Evolutionary conservation across 306 rosid species (phyloP).

Genomic region (Corylus heterophylla): DNA sequence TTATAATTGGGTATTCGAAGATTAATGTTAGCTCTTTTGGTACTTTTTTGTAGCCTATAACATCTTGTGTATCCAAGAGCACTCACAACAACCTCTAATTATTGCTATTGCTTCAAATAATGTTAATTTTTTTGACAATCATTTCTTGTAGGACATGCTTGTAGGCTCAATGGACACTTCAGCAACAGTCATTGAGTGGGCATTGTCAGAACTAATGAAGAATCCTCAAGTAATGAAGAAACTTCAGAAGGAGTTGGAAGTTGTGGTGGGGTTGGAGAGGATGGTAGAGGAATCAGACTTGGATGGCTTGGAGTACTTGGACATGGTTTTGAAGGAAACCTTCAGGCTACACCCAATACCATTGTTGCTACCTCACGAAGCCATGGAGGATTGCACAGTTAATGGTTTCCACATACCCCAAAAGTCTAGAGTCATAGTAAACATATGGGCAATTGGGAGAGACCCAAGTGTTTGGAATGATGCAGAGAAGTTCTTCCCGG

Average conservation of each 20-base stretch:
- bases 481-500: slow-evolving; percentile 31
- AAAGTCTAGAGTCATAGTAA: slow-evolving; percentile 28
- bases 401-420: slow-evolving; percentile 49
- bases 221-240: slow-evolving; percentile 59
- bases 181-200: slow-evolving; percentile 56
- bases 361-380: slow-evolving; percentile 50
- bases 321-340: slow-evolving; percentile 59
- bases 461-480: slow-evolving; percentile 30
- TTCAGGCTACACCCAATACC: slow-evolving; percentile 66
- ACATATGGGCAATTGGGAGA: slow-evolving; percentile 32
- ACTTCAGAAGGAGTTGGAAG: slow-evolving; percentile 52
- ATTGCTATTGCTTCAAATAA: not conserved
- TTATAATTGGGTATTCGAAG: no score
- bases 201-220: slow-evolving; percentile 49
- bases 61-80: no score
- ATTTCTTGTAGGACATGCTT: slow-evolving; percentile 52
- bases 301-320: slow-evolving; percentile 39
- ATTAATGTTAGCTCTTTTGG: no score
- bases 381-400: slow-evolving; percentile 48
- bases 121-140: not conserved
- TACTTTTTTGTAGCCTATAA: no score
- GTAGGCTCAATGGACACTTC: slow-evolving; percentile 51
- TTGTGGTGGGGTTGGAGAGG: slow-evolving; percentile 52
- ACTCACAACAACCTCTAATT: no score
- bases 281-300: slow-evolving; percentile 63